Evolutionary conservation across 306 rosid species (phyloP).

Genomic region (Urtica urens): DNA sequence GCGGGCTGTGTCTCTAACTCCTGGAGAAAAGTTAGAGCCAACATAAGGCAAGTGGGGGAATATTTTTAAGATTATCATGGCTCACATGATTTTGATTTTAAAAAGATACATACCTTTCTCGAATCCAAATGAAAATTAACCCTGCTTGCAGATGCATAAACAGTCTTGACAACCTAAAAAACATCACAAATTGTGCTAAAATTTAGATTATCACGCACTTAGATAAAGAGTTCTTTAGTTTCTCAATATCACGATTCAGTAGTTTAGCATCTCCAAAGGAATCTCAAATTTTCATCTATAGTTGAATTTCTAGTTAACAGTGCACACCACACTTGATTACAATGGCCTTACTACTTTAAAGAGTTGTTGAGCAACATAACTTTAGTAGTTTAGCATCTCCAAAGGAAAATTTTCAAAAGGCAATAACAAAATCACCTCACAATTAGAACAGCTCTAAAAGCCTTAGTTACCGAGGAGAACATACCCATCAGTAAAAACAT

Average conservation of each 20-base stretch:
- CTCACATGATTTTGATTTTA: slow-evolving; percentile 1
- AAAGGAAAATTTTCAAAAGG: background rate
- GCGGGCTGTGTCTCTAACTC: slow-evolving; percentile 98
- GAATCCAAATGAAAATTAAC: slow-evolving; percentile 90
- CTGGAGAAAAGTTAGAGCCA: slow-evolving; percentile 29
- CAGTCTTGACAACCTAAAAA: slow-evolving; percentile 84
- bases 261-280: too few relatives aligned
- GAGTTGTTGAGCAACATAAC: slow-evolving; percentile 5
- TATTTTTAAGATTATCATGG: slow-evolving; percentile 3
- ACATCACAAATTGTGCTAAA: slow-evolving; percentile 8
- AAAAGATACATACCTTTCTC: slow-evolving; percentile 44
- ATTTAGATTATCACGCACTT: slow-evolving; percentile 18
- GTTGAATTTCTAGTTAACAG: too few relatives aligned
- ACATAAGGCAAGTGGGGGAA: slow-evolving; percentile 22
- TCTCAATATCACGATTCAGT: background rate
- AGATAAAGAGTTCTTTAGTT: too few relatives aligned
- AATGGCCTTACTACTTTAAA: slow-evolving; percentile 14
- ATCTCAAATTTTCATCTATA: too few relatives aligned
- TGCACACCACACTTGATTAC: too few relatives aligned
- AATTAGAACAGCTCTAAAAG: too few relatives aligned
- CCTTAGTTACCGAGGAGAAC: background rate
- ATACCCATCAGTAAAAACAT: background rate
- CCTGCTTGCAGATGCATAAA: slow-evolving; percentile 95
- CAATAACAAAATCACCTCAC: background rate
- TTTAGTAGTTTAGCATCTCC: background rate